Conservation (phyloP, 2,329 filamentous ascomycete species). For the Pseudogymnoascus destructans region DNA sequence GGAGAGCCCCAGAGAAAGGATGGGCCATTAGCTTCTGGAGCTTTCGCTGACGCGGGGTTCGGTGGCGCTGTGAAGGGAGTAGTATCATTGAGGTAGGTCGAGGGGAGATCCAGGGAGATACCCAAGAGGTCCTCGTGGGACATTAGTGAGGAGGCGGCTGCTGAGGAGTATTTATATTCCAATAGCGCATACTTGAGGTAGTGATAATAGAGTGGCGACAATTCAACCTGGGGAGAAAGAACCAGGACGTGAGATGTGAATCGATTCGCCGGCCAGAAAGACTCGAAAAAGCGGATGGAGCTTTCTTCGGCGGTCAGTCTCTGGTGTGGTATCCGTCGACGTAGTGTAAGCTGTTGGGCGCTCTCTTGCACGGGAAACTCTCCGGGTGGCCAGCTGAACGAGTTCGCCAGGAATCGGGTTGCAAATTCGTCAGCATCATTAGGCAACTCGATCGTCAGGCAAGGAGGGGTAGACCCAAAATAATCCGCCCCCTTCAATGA, state of each 20-base stretch:
- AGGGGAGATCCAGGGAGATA: conserved; percentile 66
- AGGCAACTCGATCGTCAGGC: conserved; percentile 76
- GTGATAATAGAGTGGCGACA: conserved; percentile 72
- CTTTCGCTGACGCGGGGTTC: conserved; percentile 17
- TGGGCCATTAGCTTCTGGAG: conserved; percentile 26
- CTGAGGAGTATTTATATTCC: conserved; percentile 59
- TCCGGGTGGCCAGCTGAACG: conserved; percentile 54
- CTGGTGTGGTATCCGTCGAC: conserved; percentile 55
- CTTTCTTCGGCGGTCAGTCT: conserved; percentile 54
- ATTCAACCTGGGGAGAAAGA: conserved; percentile 66
- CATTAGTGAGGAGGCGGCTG: conserved; percentile 29
- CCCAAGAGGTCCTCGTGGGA: conserved; percentile 52
- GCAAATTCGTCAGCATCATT: conserved; percentile 52
- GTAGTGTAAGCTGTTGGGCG: conserved; percentile 50
- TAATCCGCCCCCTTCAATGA: conserved; percentile 70
- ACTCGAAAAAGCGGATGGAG: conserved; percentile 65
- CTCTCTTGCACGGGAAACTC: conserved; percentile 26
- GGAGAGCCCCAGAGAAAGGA: conserved; percentile 74
- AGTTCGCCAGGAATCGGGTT: conserved; percentile 42
- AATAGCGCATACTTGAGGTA: conserved; percentile 70
- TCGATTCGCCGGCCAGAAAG: conserved; percentile 65
- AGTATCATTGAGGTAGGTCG: conserved; percentile 47
- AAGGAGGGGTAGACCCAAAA: conserved; percentile 52
- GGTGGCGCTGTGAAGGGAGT: conserved; percentile 38
- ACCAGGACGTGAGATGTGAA: conserved; percentile 64